phyloP scores from a whole-genome alignment of 73 alveolate genomes.

The Symbiodinium natans region DNA sequence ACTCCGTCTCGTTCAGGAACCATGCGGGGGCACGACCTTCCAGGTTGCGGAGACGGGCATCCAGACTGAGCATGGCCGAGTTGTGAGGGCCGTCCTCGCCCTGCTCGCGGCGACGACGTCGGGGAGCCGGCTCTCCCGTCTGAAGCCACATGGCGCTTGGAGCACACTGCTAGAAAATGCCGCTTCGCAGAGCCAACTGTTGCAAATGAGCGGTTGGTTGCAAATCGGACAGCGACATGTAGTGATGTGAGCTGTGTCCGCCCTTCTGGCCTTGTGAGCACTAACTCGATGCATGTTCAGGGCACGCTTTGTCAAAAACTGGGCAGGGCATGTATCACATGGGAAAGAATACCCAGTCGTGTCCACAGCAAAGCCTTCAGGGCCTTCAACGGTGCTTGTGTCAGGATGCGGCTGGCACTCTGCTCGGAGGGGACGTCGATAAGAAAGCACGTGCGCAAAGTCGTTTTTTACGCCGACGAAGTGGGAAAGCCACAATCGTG shows the following conservation, averaged over 20 bases:
- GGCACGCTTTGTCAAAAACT: neutral
- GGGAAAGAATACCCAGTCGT: neutral
- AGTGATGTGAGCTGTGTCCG: neutral
- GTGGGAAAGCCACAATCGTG: no score
- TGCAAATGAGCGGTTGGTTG: neutral
- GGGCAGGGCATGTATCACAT: neutral
- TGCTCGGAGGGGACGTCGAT: no score
- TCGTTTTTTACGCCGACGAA: no score
- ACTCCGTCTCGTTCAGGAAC: neutral
- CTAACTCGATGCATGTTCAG: neutral
- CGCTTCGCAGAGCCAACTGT: neutral
- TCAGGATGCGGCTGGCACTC: no score
- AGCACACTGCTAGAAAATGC: neutral
- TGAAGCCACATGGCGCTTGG: conserved; percentile 19
- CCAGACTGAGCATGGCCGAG: neutral
- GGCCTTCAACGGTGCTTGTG: neutral
- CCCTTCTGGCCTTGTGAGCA: neutral
- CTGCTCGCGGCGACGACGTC: neutral
- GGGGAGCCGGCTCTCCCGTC: neutral
- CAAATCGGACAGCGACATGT: neutral
- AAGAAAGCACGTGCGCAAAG: no score
- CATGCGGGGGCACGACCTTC: conserved; percentile 3
- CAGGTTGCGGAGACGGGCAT: neutral
- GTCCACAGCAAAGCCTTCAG: neutral
- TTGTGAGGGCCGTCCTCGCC: neutral